These are phyloP conservation scores for Fonsecaea pugnacius DNA, from an alignment of 2,329 filamentous ascomycete species.

Conservation along the genomic window DNA sequence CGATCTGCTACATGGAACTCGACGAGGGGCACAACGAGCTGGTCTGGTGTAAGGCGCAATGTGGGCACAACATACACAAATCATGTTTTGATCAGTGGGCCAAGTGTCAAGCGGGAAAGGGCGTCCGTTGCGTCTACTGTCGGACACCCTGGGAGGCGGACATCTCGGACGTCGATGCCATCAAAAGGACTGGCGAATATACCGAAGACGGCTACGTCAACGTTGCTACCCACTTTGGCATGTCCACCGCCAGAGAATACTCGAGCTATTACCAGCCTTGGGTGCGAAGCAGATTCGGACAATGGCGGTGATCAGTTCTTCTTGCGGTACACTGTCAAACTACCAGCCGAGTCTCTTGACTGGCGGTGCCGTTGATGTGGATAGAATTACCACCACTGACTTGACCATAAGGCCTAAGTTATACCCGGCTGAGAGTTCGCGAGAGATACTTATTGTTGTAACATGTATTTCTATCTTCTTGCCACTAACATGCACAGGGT, in stretches of 20 bases:
- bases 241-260: conserved; percentile 46
- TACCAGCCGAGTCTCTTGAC: background rate
- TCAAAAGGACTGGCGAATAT: conserved; percentile 40
- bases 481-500: background rate
- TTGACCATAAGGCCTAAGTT: background rate
- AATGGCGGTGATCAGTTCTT: background rate
- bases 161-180: conserved; percentile 38
- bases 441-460: background rate
- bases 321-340: background rate
- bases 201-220: conserved; percentile 52
- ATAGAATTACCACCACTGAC: background rate
- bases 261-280: conserved; percentile 49
- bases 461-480: background rate
- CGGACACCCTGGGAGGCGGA: conserved; percentile 49
- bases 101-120: conserved; percentile 40
- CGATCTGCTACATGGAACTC: conserved; percentile 65
- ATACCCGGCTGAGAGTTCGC: background rate
- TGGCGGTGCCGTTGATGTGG: background rate
- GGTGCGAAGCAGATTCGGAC: conserved; percentile 38
- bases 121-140: conserved; percentile 53
- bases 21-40: conserved; percentile 52
- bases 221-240: conserved; percentile 48
- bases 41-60: conserved; percentile 64
- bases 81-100: conserved; percentile 62
- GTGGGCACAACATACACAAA: conserved; percentile 67